Evolutionary conservation across 108 stramenopile genomes (phyloP).

Genomic region (Chaetoceros tenuissimus): DNA sequence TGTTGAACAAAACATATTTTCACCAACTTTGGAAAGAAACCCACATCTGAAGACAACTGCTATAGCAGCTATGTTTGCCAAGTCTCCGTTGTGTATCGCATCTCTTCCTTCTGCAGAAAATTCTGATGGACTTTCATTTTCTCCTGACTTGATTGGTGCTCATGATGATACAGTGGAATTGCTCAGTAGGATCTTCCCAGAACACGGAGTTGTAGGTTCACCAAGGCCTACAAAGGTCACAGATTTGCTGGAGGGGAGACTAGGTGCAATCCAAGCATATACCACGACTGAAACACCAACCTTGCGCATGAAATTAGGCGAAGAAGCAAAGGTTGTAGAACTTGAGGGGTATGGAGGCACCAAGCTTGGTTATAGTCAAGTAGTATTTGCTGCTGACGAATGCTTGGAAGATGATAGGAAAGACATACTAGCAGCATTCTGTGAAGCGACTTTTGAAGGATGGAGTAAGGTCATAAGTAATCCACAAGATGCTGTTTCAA

Average conservation of each 20-base stretch:
- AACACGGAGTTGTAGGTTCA: slow-evolving; percentile 19
- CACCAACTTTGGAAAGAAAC: slow-evolving; percentile 17
- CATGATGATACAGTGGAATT: slow-evolving; percentile 38
- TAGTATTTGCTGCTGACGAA: slow-evolving; percentile 34
- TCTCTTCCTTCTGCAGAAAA: slow-evolving; percentile 10
- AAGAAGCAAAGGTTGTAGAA: slow-evolving; percentile 9
- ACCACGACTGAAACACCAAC: slow-evolving; percentile 38
- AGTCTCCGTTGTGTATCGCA: slow-evolving; percentile 30
- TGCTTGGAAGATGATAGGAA: slow-evolving; percentile 15
- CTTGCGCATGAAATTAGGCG: slow-evolving; percentile 11
- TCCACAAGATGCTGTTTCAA: slow-evolving; percentile 15
- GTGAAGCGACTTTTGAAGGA: slow-evolving; percentile 31
- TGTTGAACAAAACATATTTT: slow-evolving; percentile 44
- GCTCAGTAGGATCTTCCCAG: slow-evolving; percentile 23
- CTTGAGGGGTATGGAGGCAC: slow-evolving; percentile 17
- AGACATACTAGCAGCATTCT: slow-evolving; percentile 20
- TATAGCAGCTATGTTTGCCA: slow-evolving; percentile 34
- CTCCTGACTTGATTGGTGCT: slow-evolving; percentile 21
- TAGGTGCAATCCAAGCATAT: slow-evolving; percentile 33
- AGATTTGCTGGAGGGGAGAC: slow-evolving; percentile 23
- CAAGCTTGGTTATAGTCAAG: slow-evolving; percentile 34
- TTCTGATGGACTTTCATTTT: no score
- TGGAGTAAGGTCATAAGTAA: slow-evolving; percentile 27
- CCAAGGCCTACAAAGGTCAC: slow-evolving; percentile 33
- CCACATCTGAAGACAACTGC: slow-evolving; percentile 23